Base-by-base conservation (phyloP, 129 eudicot species). In the Tagetes erecta region DNA sequence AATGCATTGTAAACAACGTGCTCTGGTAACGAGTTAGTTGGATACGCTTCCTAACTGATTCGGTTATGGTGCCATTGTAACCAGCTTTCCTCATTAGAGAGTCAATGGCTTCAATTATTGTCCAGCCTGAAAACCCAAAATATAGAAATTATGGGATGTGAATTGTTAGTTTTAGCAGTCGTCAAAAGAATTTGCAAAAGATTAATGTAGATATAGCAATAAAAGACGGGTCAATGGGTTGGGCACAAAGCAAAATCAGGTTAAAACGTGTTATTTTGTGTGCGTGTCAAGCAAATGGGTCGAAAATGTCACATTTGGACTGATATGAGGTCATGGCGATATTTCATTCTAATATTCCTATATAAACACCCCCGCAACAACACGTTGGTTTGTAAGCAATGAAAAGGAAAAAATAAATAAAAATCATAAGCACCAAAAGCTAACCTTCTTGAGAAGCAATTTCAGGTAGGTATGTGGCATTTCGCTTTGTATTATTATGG, bases 391-490 rank as follows among this genome's bases (percentile, higher is more conserved):
- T 20, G 27, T 20, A 20, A 20, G 27, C 27, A 3, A 27, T 3
- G 33, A 57, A 44, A 3, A 59, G 6, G 0, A 4, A 34, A 66
- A 38, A 13, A 50, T 41, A 8, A 65, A 44, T 9, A 3, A 78
- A 67, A 66, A 2, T 2, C 46, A 71, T 27, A 3, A 73, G 67
- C 56, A 78, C 13, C 14, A 46, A 67, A 71, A 65, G 39, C 70
- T 65, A 59, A 92, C 97, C 97, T 92, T 92, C 96, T 81, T 89
- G 91, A 64, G 92, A 85, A 68, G 93, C 97, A 65, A 92, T 87
- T 74, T 92, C 97, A 57, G 97, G 97, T 45, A 89, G 85, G 80
- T 92, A 89, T 12, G 97, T 92, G 52, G 97, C 97, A 80, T 83
- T 88, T 80, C 97, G 81, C 85, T 80, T 80, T n/a, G 83, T 85